Evolutionary conservation across 148 eudicot genomes (phyloP).

Genomic region (Diospyros kaki): DNA sequence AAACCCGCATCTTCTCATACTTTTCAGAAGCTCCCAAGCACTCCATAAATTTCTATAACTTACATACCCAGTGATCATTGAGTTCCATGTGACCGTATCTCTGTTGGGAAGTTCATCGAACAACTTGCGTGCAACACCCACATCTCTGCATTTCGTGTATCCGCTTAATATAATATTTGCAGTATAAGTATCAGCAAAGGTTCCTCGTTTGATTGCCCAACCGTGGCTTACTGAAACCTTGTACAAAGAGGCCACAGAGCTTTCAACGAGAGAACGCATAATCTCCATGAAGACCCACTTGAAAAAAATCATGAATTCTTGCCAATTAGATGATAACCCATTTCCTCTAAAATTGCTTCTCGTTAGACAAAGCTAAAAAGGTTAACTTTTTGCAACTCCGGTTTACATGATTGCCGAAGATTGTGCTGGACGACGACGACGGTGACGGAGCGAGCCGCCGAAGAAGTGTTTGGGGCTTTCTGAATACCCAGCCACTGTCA

Average conservation of each 20-base stretch:
- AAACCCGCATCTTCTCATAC: constrained; percentile 41
- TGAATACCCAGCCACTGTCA: no score
- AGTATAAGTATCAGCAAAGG: constrained; percentile 24
- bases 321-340: no score
- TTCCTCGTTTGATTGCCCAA: constrained; percentile 34
- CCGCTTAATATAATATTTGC: constrained; percentile 39
- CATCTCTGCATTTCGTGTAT: constrained; percentile 33
- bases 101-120: constrained; percentile 61
- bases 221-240: constrained; percentile 34
- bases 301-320: no score
- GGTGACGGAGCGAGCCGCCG: no score
- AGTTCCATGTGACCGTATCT: constrained; percentile 35
- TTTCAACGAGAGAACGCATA: constrained; percentile 17
- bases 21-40: constrained; percentile 39
- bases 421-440: no score
- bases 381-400: no score
- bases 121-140: constrained; percentile 44
- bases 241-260: constrained; percentile 9
- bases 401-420: no score
- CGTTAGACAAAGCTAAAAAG: no score
- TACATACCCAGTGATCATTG: constrained; percentile 54
- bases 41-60: constrained; percentile 29
- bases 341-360: no score
- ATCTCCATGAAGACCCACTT: no score
- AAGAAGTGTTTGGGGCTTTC: no score